Percentiles rank a stretch among this genome's conserved stretches.
Conservation (phyloP, 257 asterid species). For the Ballota nigra region DNA sequence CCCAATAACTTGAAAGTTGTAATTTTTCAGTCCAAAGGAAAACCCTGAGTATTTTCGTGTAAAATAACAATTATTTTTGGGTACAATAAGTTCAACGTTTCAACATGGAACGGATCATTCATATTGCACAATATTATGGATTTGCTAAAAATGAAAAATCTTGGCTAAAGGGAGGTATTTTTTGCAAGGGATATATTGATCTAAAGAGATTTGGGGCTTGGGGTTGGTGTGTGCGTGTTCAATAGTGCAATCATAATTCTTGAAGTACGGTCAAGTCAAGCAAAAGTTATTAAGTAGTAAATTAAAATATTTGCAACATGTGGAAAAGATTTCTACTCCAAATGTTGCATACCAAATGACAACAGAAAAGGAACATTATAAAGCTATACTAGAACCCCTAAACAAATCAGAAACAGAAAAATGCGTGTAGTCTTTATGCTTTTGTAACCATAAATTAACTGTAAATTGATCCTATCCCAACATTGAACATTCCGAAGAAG, state of each 20-base stretch:
- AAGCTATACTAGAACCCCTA: neutral
- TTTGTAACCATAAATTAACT: neutral
- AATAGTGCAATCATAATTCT: neutral
- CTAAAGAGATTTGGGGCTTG: neutral
- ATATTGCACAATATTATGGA: neutral
- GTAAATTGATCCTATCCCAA: neutral
- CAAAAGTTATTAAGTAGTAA: neutral
- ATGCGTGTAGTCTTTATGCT: neutral
- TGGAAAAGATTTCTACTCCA: neutral
- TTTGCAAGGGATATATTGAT: neutral
- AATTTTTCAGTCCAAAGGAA: no score
- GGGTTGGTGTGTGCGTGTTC: neutral
- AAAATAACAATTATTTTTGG: no score
- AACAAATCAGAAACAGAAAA: neutral
- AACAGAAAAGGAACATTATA: neutral
- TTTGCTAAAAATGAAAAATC: neutral
- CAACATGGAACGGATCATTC: no score
- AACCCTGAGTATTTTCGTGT: no score
- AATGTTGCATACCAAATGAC: neutral
- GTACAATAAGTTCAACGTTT: no score
- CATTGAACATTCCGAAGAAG: neutral
- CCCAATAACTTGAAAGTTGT: no score
- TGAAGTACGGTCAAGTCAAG: neutral
- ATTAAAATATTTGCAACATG: neutral
- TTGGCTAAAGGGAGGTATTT: constrained; percentile 7